A percentile compares a stretch with the other conserved stretches of the same genome.
Evolutionary conservation across 2,329 filamentous ascomycete genomes (phyloP).

Genomic region (Thielaviopsis populi): DNA sequence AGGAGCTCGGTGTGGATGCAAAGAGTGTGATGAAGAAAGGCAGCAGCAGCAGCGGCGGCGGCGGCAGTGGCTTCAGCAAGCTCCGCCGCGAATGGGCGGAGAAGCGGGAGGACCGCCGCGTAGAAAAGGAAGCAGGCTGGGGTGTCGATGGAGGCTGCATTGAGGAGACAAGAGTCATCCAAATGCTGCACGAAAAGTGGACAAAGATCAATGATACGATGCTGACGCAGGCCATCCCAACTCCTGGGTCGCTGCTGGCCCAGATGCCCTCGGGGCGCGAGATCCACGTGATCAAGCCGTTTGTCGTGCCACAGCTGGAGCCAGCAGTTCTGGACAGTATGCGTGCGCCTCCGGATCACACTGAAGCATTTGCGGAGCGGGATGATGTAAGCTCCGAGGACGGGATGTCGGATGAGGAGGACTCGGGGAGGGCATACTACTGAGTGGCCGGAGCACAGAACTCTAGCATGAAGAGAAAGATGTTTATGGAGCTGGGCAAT

Average conservation of each 20-base stretch:
- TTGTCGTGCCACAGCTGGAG: constrained; percentile 49
- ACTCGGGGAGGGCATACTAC: constrained; percentile 17
- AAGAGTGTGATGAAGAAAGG: constrained; percentile 29
- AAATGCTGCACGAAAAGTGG: constrained; percentile 83
- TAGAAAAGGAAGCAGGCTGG: constrained; percentile 61
- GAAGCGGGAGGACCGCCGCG: constrained; percentile 60
- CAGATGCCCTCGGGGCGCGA: constrained; percentile 80
- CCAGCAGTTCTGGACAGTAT: constrained; percentile 41
- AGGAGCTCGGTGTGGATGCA: constrained; percentile 53
- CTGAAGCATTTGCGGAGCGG: constrained; percentile 27
- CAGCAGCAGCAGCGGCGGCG: constrained; percentile 22
- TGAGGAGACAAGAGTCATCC: constrained; percentile 73
- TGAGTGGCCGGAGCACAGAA: constrained; percentile 1
- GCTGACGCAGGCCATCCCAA: constrained; percentile 63
- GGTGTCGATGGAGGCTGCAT: constrained; percentile 69
- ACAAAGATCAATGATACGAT: constrained; percentile 85
- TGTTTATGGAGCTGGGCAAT: too few relatives aligned
- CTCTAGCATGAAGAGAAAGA: not conserved
- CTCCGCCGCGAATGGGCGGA: constrained; percentile 63
- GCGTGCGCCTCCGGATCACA: constrained; percentile 31
- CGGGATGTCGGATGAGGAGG: constrained; percentile 29
- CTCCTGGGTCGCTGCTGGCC: constrained; percentile 54
- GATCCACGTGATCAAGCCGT: constrained; percentile 59
- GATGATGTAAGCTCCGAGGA: constrained; percentile 32
- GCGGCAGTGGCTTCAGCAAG: constrained; percentile 40